These are phyloP conservation scores for Gaeumannomyces sp. DNA, from an alignment of 2,329 filamentous ascomycete genomes.

Conservation along the genomic window DNA sequence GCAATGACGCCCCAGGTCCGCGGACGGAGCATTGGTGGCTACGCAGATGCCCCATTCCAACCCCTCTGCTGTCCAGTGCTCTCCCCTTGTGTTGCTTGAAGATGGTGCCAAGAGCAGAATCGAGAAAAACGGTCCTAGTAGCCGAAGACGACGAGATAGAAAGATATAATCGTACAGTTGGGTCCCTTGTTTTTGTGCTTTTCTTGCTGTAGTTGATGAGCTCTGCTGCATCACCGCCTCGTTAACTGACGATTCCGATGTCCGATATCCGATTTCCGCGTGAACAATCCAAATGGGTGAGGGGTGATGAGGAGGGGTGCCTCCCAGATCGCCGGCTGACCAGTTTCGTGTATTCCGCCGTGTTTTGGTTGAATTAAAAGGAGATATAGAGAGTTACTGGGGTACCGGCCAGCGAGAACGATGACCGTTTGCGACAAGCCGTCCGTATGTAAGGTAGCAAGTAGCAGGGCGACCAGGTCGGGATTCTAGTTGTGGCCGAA, in stretches of 20 bases:
- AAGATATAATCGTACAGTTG: slow-evolving; percentile 11
- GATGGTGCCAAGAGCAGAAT: not conserved
- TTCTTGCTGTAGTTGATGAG: not conserved
- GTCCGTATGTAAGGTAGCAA: too few species aligned
- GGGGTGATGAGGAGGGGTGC: not conserved
- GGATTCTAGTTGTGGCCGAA: not conserved
- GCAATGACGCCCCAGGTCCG: too few species aligned
- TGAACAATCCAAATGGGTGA: slow-evolving; percentile 9
- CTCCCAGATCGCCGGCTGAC: not conserved
- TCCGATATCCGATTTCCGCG: slow-evolving; percentile 5
- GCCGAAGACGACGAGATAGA: slow-evolving; percentile 9
- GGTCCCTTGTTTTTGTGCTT: slow-evolving; percentile 2
- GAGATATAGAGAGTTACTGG: slow-evolving; percentile 1
- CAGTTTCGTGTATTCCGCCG: slow-evolving; percentile 1
- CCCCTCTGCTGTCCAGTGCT: not conserved
- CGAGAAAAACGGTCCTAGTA: slow-evolving; percentile 7
- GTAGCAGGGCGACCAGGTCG: not conserved
- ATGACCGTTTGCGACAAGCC: slow-evolving; percentile 3
- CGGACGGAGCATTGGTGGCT: not conserved
- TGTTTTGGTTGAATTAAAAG: not conserved
- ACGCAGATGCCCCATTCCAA: not conserved
- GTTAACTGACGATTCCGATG: slow-evolving; percentile 1
- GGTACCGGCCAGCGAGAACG: not conserved
- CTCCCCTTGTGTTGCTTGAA: not conserved
- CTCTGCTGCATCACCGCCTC: slow-evolving; percentile 5